Percentiles rank a stretch among this genome's conserved stretches.
These are phyloP conservation scores for Ustilago bromivora DNA, from an alignment of 1,284 basidiomycete species.

Conservation along the genomic window DNA sequence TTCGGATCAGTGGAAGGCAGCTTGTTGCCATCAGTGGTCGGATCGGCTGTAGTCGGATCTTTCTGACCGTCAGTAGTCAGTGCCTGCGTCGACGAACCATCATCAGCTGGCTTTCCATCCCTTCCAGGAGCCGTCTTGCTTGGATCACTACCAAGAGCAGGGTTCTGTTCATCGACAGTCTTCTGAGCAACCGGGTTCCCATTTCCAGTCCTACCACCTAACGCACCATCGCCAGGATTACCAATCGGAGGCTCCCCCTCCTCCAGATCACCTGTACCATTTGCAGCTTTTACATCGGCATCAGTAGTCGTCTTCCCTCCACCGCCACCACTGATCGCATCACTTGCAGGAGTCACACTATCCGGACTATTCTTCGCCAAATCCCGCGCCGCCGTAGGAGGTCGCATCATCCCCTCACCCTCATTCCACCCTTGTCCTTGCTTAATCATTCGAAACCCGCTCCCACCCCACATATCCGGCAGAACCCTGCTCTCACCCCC, in stretches of 20 bases:
- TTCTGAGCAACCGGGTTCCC: background rate
- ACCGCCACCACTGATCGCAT: too few species aligned
- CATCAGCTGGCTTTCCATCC: background rate
- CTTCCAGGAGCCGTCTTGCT: too few species aligned
- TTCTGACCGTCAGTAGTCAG: constrained; percentile 2
- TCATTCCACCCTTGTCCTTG: background rate
- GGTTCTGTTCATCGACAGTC: background rate
- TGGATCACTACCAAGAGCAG: background rate
- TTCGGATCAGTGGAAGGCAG: background rate
- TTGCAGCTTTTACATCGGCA: too few species aligned
- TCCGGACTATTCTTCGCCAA: too few species aligned
- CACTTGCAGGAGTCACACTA: too few species aligned
- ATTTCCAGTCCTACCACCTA: background rate
- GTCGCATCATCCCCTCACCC: too few species aligned
- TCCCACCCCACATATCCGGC: constrained; percentile 14
- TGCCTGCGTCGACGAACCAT: background rate
- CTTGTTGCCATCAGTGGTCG: background rate
- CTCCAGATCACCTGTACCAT: background rate
- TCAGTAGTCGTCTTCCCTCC: too few species aligned
- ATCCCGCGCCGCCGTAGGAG: too few species aligned
- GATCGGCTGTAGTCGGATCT: background rate
- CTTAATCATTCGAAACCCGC: constrained; percentile 3
- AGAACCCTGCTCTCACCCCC: background rate
- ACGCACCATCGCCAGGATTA: background rate
- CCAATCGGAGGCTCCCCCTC: too few species aligned